A percentile compares a stretch with the other conserved stretches of the same genome.
These are phyloP conservation scores for Dendrocalamus latiflorus DNA, from an alignment of 202 grass and related monocot species.

Conservation along the genomic window DNA sequence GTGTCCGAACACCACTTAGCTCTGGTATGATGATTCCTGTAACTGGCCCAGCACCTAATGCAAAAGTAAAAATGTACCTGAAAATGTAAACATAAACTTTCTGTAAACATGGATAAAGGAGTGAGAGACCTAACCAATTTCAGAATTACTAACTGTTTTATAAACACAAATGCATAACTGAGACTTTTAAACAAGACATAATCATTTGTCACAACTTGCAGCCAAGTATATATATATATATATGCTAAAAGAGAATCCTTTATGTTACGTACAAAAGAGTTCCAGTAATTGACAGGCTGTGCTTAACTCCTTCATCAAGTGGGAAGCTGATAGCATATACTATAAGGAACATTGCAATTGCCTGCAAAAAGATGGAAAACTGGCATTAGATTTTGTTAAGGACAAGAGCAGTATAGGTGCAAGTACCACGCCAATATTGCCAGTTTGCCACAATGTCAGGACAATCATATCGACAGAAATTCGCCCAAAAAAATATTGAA, in stretches of 20 bases:
- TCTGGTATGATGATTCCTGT: slow-evolving; percentile 96
- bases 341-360: slow-evolving; percentile 87
- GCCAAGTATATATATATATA: not conserved
- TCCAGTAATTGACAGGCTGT: slow-evolving; percentile 68
- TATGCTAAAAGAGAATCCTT: not conserved
- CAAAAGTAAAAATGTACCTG: slow-evolving; percentile 96
- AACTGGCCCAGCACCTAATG: slow-evolving; percentile 85
- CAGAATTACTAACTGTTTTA: not conserved
- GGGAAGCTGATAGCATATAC: slow-evolving; percentile 72
- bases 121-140: not conserved
- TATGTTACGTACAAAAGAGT: slow-evolving; percentile 72
- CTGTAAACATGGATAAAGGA: slow-evolving; percentile 11
- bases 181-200: not conserved
- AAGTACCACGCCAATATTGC: not conserved
- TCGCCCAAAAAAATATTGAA: not conserved
- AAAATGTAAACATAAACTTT: slow-evolving; percentile 16
- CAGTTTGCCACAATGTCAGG: not conserved
- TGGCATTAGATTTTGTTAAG: not conserved
- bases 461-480: slow-evolving; percentile 10
- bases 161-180: not conserved
- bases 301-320: slow-evolving; percentile 63
- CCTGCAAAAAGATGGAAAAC: slow-evolving; percentile 45
- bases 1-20: slow-evolving; percentile 68
- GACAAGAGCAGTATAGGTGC: not conserved
- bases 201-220: slow-evolving; percentile 20